These are phyloP conservation scores for Mercurialis annua DNA, from an alignment of 345 rosid species.

Conservation along the genomic window DNA sequence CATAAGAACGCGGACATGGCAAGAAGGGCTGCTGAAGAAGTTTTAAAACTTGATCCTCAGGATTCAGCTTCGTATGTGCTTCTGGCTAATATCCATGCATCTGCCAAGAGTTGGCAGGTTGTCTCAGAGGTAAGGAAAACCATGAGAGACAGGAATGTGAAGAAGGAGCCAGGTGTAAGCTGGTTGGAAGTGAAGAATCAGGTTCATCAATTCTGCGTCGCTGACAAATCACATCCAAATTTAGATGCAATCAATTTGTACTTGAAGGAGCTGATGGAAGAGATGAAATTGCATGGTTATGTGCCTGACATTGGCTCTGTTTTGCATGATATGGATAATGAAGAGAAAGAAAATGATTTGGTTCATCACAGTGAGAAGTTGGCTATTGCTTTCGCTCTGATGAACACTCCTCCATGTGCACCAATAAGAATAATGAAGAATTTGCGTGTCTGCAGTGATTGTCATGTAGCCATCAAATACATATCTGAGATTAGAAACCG, in stretches of 20 bases:
- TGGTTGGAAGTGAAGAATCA: conserved; percentile 67
- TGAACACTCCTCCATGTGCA: conserved; percentile 42
- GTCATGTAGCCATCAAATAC: conserved; percentile 65
- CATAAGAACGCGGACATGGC: conserved; percentile 64
- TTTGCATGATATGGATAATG: conserved; percentile 72
- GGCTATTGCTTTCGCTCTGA: conserved; percentile 71
- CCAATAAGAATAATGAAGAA: conserved; percentile 83
- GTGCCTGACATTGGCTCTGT: conserved; percentile 49
- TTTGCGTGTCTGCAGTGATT: conserved; percentile 69
- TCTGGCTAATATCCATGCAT: conserved; percentile 64
- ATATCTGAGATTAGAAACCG: conserved; percentile 58
- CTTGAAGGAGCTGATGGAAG: conserved; percentile 49
- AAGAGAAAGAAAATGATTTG: conserved; percentile 68
- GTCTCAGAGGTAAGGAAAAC: conserved; percentile 60
- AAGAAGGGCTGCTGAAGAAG: conserved; percentile 47
- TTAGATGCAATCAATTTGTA: conserved; percentile 54
- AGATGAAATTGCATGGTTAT: conserved; percentile 67
- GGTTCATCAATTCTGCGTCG: conserved; percentile 56
- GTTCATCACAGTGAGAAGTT: conserved; percentile 72
- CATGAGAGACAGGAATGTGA: conserved; percentile 61
- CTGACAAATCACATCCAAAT: conserved; percentile 56
- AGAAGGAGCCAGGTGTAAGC: conserved; percentile 79
- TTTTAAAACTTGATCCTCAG: conserved; percentile 52
- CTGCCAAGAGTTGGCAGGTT: conserved; percentile 55
- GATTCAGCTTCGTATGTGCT: conserved; percentile 71